Evolutionary conservation across 306 rosid genomes (phyloP), one percentile per base, ranked within the genome.

Genomic region (Sechiopsis laciniata): DNA sequence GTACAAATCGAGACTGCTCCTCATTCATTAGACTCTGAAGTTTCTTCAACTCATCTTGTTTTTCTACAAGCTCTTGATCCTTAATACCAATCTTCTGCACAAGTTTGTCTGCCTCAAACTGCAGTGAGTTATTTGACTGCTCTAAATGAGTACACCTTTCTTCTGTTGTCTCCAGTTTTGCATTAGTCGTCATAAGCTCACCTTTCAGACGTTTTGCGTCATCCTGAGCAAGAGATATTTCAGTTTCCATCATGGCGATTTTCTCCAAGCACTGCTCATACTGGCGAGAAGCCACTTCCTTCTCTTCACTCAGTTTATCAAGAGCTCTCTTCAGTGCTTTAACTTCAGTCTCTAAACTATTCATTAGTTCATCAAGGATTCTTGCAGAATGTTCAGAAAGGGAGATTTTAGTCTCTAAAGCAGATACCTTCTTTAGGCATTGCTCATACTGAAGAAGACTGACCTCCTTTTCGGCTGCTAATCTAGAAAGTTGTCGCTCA

Each of bases 11-110:
- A 57, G 87, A 88, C 35, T 85, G 86, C 80, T 95, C 99, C 59
- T 86, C 96, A 2, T 86, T 83, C 92, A 95, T 82, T 59, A 81
- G 73, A 78, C 19, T 84, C 77, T 89, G 96, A 78, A 95, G 77
- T 78, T 85, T 89, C 79, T 88, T 87, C 76, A 91, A 82, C 79
- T 89, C 93, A 16, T 79, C 74, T 56, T 85, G 85, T 76, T 84
- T 95, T 82, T 87, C 93, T 9, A 78, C 69, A 83, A 95, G 97
- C 80, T 91, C 86, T 56, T 78, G 90, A 73, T 95, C 97, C 80
- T 88, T 91, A 26, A 81, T 20, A 54, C 82, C 84, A 79, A 95
- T 95, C 82, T 87, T 85, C 78, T 81, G 86, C 82, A 85, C 75
- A 75, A 95, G 89, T 69, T 82, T 80, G 58, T 82, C 83, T 45